A percentile compares a stretch with the other conserved stretches of the same genome.
phyloP scores from a whole-genome alignment of 176 grass and related monocot species.

The Carex scoparia region DNA sequence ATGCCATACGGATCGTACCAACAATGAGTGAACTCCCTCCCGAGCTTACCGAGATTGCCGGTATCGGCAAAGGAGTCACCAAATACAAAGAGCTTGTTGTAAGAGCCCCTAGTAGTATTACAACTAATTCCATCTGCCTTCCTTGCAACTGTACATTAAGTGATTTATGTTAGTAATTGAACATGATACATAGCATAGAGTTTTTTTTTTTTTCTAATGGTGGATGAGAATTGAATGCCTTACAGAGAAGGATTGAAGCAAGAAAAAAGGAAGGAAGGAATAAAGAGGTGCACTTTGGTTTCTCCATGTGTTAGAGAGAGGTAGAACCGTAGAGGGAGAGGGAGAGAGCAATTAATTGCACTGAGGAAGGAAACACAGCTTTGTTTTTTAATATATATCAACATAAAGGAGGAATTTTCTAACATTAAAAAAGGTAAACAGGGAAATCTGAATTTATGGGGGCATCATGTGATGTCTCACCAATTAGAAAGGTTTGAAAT shows the following conservation, averaged over 20 bases:
- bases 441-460: not conserved
- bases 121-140: not conserved
- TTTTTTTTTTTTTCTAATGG: not conserved
- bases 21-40: slow-evolving; percentile 50
- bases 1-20: slow-evolving; percentile 80
- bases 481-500: too few relatives aligned
- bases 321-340: not conserved
- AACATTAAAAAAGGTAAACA: not conserved
- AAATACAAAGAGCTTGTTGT: slow-evolving; percentile 62
- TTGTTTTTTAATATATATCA: not conserved
- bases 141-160: slow-evolving; percentile 3
- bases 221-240: not conserved
- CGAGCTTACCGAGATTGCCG: slow-evolving; percentile 73
- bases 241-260: slow-evolving; percentile 18
- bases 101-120: not conserved
- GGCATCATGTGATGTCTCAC: not conserved
- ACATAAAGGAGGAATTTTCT: not conserved
- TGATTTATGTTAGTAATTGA: slow-evolving; percentile 5
- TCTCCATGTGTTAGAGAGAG: slow-evolving; percentile 3
- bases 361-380: not conserved
- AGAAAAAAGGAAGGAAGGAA: slow-evolving; percentile 11
- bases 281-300: slow-evolving; percentile 8
- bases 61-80: slow-evolving; percentile 93
- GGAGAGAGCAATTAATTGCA: not conserved
- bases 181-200: not conserved